Percentiles rank a stretch among this genome's conserved stretches.
phyloP scores from a whole-genome alignment of 2,329 filamentous ascomycete species.

The Chaetomiaceae sp. region DNA sequence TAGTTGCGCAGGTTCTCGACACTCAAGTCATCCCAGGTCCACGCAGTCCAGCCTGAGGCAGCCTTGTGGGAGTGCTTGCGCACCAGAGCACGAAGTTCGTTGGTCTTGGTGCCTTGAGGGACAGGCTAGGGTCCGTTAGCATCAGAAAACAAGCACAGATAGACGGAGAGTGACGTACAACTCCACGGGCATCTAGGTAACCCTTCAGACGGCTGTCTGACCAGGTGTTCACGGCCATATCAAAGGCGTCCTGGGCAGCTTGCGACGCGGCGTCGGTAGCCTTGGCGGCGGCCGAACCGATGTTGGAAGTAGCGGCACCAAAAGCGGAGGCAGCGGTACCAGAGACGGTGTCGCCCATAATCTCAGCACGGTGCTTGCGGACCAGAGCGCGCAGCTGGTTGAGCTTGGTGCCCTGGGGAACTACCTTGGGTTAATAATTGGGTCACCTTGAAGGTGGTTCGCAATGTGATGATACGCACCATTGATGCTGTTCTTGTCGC shows the following conservation, averaged over 20 bases:
- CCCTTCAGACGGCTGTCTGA: conserved; percentile 73
- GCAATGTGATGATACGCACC: conserved; percentile 30
- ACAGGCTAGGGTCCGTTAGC: conserved; percentile 54
- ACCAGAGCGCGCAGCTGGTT: conserved; percentile 88
- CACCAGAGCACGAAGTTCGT: conserved; percentile 71
- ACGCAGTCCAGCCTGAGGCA: conserved; percentile 61
- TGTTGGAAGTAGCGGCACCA: conserved; percentile 69
- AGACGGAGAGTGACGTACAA: conserved; percentile 38
- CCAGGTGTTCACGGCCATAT: conserved; percentile 59
- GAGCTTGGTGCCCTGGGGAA: conserved; percentile 85
- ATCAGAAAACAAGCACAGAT: background rate
- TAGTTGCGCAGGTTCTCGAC: conserved; percentile 64
- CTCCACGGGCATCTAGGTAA: conserved; percentile 70
- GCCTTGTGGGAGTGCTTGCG: conserved; percentile 69
- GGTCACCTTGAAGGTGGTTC: accelerated
- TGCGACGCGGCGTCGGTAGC: conserved; percentile 66
- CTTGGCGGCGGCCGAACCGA: conserved; percentile 70
- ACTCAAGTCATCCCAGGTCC: conserved; percentile 77
- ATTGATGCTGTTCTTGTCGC: conserved; percentile 78
- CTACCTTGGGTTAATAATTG: conserved; percentile 37
- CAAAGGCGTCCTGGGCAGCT: conserved; percentile 63
- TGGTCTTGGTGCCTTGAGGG: conserved; percentile 65
- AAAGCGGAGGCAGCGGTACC: conserved; percentile 56
- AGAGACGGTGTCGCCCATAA: conserved; percentile 61
- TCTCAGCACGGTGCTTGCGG: conserved; percentile 75